Percentiles rank a stretch among this genome's conserved stretches.
Conservation (phyloP, 208 protist genomes). For the Perkinsela sp. region DNA sequence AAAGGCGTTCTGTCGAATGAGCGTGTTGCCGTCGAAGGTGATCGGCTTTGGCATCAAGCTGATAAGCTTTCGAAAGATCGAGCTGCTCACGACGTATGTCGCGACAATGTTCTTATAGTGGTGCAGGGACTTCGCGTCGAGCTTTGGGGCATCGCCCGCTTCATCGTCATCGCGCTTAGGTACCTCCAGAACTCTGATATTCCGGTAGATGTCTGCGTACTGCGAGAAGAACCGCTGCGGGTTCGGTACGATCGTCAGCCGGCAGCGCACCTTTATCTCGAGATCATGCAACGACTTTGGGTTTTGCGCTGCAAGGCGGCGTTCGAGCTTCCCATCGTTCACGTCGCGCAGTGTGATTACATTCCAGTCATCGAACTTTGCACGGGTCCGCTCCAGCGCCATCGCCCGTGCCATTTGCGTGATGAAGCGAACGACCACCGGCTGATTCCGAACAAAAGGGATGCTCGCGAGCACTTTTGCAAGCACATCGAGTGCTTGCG, state of each 20-base stretch:
- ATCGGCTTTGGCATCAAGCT: neutral
- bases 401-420: neutral
- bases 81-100: neutral
- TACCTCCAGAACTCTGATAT: neutral
- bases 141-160: neutral
- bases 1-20: neutral
- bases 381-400: neutral
- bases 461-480: neutral
- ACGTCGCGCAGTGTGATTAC: neutral
- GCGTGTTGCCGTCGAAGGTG: neutral
- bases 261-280: neutral
- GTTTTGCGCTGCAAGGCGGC: neutral
- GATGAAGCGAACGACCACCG: neutral
- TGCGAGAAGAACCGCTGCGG: neutral
- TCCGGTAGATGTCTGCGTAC: neutral
- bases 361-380: neutral
- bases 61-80: neutral
- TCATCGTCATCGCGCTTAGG: neutral
- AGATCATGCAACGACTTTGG: too few relatives aligned
- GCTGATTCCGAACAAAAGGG: neutral
- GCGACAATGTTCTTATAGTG: neutral
- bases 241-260: neutral
- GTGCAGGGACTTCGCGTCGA: neutral
- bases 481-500: neutral
- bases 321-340: neutral